Evolutionary conservation across 129 eudicot genomes (phyloP).

Genomic region (Solidago caesia): DNA sequence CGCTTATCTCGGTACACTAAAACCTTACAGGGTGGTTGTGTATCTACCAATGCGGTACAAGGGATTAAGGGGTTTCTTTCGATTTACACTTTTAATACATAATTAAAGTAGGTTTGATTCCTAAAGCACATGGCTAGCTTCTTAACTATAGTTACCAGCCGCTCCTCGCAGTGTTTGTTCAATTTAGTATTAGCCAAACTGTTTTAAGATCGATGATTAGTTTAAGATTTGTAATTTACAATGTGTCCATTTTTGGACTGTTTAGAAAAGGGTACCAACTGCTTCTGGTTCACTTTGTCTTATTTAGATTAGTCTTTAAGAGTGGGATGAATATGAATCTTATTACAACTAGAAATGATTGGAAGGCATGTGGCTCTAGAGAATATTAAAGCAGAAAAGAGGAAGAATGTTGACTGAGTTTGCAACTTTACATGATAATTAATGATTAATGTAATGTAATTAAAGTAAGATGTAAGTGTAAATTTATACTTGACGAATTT

Average conservation of each 20-base stretch:
- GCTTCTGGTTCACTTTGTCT: conserved; percentile 26
- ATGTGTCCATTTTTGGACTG: conserved; percentile 20
- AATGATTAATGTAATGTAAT: too few relatives aligned
- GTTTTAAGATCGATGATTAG: conserved; percentile 12
- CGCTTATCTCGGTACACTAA: too few relatives aligned
- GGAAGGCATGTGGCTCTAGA: conserved; percentile 39
- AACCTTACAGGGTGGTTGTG: too few relatives aligned
- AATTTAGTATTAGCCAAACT: conserved; percentile 23
- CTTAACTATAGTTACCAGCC: conserved; percentile 26
- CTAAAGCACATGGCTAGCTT: conserved; percentile 61
- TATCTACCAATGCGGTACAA: too few relatives aligned
- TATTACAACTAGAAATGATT: conserved; percentile 54
- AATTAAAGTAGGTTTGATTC: conserved; percentile 53
- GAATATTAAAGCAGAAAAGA: conserved; percentile 27
- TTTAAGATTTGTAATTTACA: conserved; percentile 16
- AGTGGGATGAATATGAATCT: conserved; percentile 42
- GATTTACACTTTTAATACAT: not conserved
- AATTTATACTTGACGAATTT: too few relatives aligned
- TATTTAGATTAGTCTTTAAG: conserved; percentile 34
- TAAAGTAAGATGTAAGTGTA: too few relatives aligned
- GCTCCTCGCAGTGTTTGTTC: conserved; percentile 22
- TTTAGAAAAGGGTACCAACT: conserved; percentile 21
- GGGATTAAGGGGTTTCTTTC: too few relatives aligned
- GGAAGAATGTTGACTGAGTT: conserved; percentile 37
- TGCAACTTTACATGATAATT: not conserved